These are phyloP conservation scores for Crucihimalaya himalaica DNA, from an alignment of 345 rosid species.

Conservation along the genomic window DNA sequence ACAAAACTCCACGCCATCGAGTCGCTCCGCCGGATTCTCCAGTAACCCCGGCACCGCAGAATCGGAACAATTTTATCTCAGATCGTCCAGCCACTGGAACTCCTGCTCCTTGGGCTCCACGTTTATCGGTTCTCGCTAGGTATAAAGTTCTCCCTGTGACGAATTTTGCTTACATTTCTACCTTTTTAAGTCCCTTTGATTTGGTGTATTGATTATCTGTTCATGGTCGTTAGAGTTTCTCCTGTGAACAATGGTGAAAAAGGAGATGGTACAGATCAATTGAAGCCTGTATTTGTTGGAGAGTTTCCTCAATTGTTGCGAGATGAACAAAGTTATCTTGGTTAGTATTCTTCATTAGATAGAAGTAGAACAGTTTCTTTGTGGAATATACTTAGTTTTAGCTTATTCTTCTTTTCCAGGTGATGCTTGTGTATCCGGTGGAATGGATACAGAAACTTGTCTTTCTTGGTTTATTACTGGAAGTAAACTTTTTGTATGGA, in stretches of 20 bases:
- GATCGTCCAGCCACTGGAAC: conserved; percentile 78
- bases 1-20: conserved; percentile 41
- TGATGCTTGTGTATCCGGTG: conserved; percentile 59
- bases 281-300: conserved; percentile 85
- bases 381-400: conserved; percentile 23
- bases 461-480: conserved; percentile 81
- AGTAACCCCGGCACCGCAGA: conserved; percentile 50
- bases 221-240: conserved; percentile 51
- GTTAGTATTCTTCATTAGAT: conserved; percentile 45
- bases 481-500: conserved; percentile 75
- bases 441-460: conserved; percentile 73
- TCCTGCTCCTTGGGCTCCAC: conserved; percentile 93
- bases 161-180: conserved; percentile 6
- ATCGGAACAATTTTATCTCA: conserved; percentile 49
- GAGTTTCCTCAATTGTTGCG: conserved; percentile 82
- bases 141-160: conserved; percentile 24
- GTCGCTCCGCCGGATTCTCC: conserved; percentile 53
- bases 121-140: conserved; percentile 91
- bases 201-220: conserved; percentile 11
- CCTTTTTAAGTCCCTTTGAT: neutral
- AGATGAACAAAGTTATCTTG: conserved; percentile 67
- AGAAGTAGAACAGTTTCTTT: neutral
- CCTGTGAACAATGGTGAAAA: conserved; percentile 49
- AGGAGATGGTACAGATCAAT: conserved; percentile 53
- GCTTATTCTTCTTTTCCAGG: conserved; percentile 47